Base-by-base conservation (phyloP, 2,329 filamentous ascomycete genomes). In the Blastomyces parvus region DNA sequence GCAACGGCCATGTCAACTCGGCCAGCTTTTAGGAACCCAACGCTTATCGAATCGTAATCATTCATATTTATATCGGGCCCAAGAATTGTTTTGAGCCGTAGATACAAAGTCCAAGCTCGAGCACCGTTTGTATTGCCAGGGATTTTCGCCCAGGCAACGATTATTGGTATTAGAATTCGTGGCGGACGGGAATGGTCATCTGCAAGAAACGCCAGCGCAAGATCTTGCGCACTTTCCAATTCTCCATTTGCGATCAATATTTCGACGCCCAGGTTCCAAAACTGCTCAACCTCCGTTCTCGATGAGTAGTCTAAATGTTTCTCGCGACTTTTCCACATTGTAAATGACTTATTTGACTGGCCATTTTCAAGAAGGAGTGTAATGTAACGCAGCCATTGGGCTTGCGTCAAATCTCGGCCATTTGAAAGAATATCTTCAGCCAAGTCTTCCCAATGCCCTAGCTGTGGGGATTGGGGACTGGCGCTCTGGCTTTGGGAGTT, bases 21-120 rank as follows among this genome's bases (percentile, higher is more conserved):
- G 61, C 85, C 83, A 7, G 84, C 82, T 27, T 86, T 80, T 33
- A 96, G 77, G 70, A 96, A 90, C 55, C 83, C 84, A 25, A 87
- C 82, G 57, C 88, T 86, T 44, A 92, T 82, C 65, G 83, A 79
- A 72, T 96, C 91, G 69, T 92, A 95, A 70, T 95, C 88, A 22
- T 85, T 78, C 70, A 92, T 86, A 2, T 80, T 83, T 77, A 91
- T 87, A 0, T 80, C 74, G 30, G 80, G 71, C 0, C 83, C 85
- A 1, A 91, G 79, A 6, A 83, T 80, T 33, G 80, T 77, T 65
- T 86, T 85, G 67, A 95, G 79, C 60, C 81, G 80, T 46, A 85
- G 76, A 73, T 93, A 94, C 1, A 84, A 73, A 30, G 81, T 76
- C 85, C 88, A 93, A 0, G 89, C 89, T 66, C 81, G 80, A 22